Evolutionary conservation across 2,329 filamentous ascomycete species (phyloP).

Genomic region (Penicillium hesseltinei): DNA sequence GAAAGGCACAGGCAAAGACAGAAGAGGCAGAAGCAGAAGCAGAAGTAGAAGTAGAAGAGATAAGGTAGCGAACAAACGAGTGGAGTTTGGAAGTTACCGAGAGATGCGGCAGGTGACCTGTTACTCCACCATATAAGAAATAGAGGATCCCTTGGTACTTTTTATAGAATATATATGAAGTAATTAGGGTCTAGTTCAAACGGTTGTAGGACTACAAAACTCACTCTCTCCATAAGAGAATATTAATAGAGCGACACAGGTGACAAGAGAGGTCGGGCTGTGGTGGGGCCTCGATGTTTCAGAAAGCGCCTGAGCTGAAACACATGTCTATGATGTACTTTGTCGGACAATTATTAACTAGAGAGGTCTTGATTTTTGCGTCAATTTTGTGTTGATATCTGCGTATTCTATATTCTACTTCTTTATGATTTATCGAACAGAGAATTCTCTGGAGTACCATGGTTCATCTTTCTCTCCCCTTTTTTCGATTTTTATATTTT

Average conservation of each 20-base stretch:
- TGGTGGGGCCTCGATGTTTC: constrained; percentile 25
- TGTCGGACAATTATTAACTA: neutral
- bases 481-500: neutral
- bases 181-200: neutral
- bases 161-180: neutral
- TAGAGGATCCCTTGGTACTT: neutral
- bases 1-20: neutral
- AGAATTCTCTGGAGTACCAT: constrained; percentile 2
- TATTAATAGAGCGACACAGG: constrained; percentile 28
- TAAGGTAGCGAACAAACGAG: constrained; percentile 14
- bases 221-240: constrained; percentile 1
- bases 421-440: neutral
- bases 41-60: constrained; percentile 15
- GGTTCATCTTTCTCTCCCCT: neutral
- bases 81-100: constrained; percentile 14
- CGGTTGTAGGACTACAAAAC: neutral
- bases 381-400: too few relatives aligned
- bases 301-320: constrained; percentile 24
- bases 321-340: neutral
- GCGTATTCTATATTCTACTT: neutral
- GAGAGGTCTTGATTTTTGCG: neutral
- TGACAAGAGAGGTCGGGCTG: constrained; percentile 19
- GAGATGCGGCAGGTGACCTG: constrained; percentile 10
- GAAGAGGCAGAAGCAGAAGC: constrained; percentile 4
- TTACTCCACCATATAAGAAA: constrained; percentile 7